A percentile compares a stretch with the other conserved stretches of the same genome.
Evolutionary conservation across 2,329 filamentous ascomycete genomes (phyloP).

Genomic region (Fusarium falciforme): DNA sequence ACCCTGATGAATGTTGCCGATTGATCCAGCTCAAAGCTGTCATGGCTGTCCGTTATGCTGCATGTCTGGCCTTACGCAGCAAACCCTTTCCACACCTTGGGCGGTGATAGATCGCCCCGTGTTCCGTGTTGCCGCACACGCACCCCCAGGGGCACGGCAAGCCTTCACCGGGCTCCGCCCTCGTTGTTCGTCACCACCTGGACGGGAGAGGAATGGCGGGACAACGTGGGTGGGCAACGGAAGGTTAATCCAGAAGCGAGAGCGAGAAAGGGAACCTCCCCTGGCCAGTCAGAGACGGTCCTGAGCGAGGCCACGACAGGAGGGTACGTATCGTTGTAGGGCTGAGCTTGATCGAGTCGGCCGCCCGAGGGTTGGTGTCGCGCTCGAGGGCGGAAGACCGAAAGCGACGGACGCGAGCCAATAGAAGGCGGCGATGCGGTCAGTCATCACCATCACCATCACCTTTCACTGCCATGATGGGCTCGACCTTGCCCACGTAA

Average conservation of each 20-base stretch:
- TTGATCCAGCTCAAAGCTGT: constrained; percentile 10
- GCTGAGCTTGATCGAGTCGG: constrained; percentile 33
- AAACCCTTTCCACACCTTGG: neutral
- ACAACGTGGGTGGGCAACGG: constrained; percentile 9
- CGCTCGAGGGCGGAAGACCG: constrained; percentile 14
- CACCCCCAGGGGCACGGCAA: constrained; percentile 1
- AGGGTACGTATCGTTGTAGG: constrained; percentile 30
- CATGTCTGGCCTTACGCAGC: constrained; percentile 4
- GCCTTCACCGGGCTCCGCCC: constrained; percentile 26
- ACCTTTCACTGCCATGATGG: constrained; percentile 4
- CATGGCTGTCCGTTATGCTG: constrained; percentile 8
- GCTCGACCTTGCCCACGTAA: constrained; percentile 25
- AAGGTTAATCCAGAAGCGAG: constrained; percentile 21
- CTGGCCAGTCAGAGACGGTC: constrained; percentile 17
- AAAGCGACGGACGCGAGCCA: constrained; percentile 27
- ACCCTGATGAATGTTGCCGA: constrained; percentile 3
- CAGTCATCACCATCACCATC: constrained; percentile 20
- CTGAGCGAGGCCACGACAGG: constrained; percentile 1
- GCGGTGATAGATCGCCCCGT: constrained; percentile 22
- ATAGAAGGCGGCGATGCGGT: constrained; percentile 7
- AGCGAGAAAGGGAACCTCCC: neutral
- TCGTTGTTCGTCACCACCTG: constrained; percentile 18
- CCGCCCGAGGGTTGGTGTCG: constrained; percentile 24
- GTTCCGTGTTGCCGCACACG: constrained; percentile 20
- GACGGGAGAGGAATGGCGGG: constrained; percentile 15